Base-by-base conservation (phyloP, 768 basidiomycete genomes). In the Cubamyces lactineus region DNA sequence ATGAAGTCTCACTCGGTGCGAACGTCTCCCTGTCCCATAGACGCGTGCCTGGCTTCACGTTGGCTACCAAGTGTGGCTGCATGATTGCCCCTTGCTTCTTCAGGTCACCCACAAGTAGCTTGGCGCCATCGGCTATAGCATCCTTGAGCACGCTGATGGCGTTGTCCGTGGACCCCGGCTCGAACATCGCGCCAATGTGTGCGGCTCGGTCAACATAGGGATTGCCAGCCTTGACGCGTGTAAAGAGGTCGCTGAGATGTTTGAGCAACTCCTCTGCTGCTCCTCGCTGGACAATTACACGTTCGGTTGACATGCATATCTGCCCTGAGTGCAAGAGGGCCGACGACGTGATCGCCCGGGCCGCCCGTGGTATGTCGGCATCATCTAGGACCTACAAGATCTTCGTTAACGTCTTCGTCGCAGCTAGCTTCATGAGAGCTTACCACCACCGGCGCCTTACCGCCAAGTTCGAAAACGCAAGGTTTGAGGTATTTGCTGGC, bases 11-110 rank as follows among this genome's bases (percentile, higher is more conserved):
- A 83, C 84, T 82, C 47, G 84, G 87, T 0, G 85, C 86, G 70
- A 89, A 89, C 0, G 81, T 79, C 71, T 90, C 88, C 28, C 77
- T 68, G 23, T 84, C 77, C 84, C 84, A 87, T 9, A 83, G 59
- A 21, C 74, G 67, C 77, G 82, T 85, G 7, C 78, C 83, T 0
- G 78, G 79, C 60, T 75, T 80, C 38, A 82, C 80, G 19, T 76
- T 77, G 15, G 65, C 70, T 12, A 86, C 59, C 23, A 87, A 57
- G 69, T 86, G 84, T 16, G 85, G 84, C 57, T 79, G 77, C n/a
- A 86, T 73, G 16, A 83, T 70, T 0, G 79, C 72, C 0, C 77
- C 78, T 7, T 79, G 62, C 34, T 74, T 69, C 46, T 61, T 64
- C n/a, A 79, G 46, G 67, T 84, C 80, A 0, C 83, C 84, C 6